Conservation (phyloP, 140 eudicot genomes). For the Anethum foeniculum region DNA sequence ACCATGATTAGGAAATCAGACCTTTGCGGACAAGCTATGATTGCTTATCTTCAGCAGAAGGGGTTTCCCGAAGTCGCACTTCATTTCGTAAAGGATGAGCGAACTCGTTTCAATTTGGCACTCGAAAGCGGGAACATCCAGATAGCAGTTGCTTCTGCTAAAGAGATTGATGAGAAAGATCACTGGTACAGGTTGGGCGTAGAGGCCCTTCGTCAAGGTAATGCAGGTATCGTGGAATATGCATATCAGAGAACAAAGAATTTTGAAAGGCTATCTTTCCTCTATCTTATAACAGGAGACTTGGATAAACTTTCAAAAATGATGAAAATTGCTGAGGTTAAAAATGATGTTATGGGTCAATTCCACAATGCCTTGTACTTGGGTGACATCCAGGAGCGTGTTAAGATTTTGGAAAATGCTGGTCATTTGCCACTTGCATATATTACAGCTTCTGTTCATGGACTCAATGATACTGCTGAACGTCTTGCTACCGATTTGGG, state of each 20-base stretch:
- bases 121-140: slow-evolving; percentile 46
- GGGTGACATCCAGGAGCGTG: slow-evolving; percentile 50
- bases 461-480: slow-evolving; percentile 35
- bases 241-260: slow-evolving; percentile 51
- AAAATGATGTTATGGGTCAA: slow-evolving; percentile 58
- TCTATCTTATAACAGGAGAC: slow-evolving; percentile 42
- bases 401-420: slow-evolving; percentile 47
- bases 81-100: slow-evolving; percentile 49
- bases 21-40: slow-evolving; percentile 50
- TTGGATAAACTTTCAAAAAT: slow-evolving; percentile 38
- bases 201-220: slow-evolving; percentile 52
- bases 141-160: slow-evolving; percentile 49
- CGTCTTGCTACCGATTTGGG: slow-evolving; percentile 45
- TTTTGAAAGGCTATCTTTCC: slow-evolving; percentile 46
- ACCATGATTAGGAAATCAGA: slow-evolving; percentile 40
- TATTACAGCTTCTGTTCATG: slow-evolving; percentile 48
- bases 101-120: slow-evolving; percentile 44
- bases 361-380: slow-evolving; percentile 56
- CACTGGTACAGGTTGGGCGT: slow-evolving; percentile 46
- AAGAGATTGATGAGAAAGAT: slow-evolving; percentile 49
- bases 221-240: slow-evolving; percentile 47
- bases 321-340: slow-evolving; percentile 45
- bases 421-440: slow-evolving; percentile 59
- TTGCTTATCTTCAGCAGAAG: slow-evolving; percentile 48
- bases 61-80: slow-evolving; percentile 51